Percentiles rank a stretch among this genome's conserved stretches.
phyloP scores from a whole-genome alignment of 768 basidiomycete genomes.

The Podaxis mareebaensis region DNA sequence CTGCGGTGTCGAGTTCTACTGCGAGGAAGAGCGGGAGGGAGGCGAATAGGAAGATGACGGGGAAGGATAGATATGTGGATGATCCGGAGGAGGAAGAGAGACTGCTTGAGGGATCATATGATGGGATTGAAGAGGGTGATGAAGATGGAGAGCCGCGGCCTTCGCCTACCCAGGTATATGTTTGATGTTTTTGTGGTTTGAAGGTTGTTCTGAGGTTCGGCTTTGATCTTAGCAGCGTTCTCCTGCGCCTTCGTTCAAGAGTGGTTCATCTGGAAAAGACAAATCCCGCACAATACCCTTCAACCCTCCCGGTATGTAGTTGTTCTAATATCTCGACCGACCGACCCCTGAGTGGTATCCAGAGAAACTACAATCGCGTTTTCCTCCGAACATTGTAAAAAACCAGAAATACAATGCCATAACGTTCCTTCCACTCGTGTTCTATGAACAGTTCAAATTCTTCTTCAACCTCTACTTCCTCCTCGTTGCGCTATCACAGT shows the following conservation, averaged over 20 bases:
- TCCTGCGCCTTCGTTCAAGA: constrained; percentile 26
- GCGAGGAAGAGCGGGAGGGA: constrained; percentile 29
- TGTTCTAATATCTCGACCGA: neutral
- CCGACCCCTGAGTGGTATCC: constrained; percentile 10
- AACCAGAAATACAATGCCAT: constrained; percentile 98
- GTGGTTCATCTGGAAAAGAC: constrained; percentile 47
- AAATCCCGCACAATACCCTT: constrained; percentile 80
- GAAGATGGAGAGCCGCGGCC: constrained; percentile 19
- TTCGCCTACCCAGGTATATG: constrained; percentile 21
- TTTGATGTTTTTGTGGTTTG: neutral
- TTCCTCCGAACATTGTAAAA: constrained; percentile 87
- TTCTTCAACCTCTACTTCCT: constrained; percentile 99
- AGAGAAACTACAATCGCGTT: constrained; percentile 74
- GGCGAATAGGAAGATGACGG: constrained; percentile 38
- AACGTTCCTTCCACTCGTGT: constrained; percentile 95
- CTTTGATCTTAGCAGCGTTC: constrained; percentile 20
- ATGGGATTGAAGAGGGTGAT: constrained; percentile 35
- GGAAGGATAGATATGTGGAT: constrained; percentile 59
- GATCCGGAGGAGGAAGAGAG: constrained; percentile 65
- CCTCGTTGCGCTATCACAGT: constrained; percentile 94
- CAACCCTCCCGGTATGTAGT: constrained; percentile 54
- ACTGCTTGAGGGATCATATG: constrained; percentile 43
- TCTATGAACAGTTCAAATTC: constrained; percentile 99
- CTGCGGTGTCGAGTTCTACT: constrained; percentile 22
- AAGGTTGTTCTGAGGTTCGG: neutral